Base-by-base conservation (phyloP, 371 early-diverging fungal species). In the Zopfochytrium polystomum region DNA sequence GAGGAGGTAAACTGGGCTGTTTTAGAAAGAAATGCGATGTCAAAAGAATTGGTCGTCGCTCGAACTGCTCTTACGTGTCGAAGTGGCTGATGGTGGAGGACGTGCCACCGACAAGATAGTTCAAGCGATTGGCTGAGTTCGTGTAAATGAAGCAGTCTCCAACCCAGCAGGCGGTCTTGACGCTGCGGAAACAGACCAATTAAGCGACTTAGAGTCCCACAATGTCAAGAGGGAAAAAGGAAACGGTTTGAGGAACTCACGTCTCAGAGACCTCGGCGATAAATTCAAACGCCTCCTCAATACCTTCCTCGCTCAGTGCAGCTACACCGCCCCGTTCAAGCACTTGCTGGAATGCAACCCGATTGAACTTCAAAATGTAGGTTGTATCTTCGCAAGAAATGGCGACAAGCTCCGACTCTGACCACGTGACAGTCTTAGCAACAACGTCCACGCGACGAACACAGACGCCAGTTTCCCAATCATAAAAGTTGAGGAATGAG, bases 121-220 rank as follows among this genome's bases (percentile, higher is more conserved):
- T 95, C 60, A 97, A 80, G 31, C 96, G 87, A 75, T 95, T 93
- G 56, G 85, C 77, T 15, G 84, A 71, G 69, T 88, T 93, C 45
- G 93, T 90, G 78, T 95, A 97, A 61, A 98, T 92, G 70, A 98
- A 94, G 74, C 98, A 95, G 74, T 96, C 96, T 27, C 96, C 98
- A 57, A 95, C 92, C 98, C 98, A 98, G 61, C 84, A 82, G 29
- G 95, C 99, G 2, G 94, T 92, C 68, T 86, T 86, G 42, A 96
- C 86, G 56, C 87, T 86, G 63, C 4, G 25, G 3, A 46, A 13
- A 22, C n/a, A 15, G 20, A 25, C 5, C 38, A 29, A 25, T 33
- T 30, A 26, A 47, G 35, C n/a, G 52, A 9, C 11, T 43, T 18
- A 34, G 45, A 18, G 58, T 2, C 11, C 35, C 60, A 11, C 32